phyloP scores from a whole-genome alignment of 176 grass and related monocot genomes.

The Sorghum bicolor region Sorghum_bicolor_NCBIv3 NC_012873.2:61417501-61418000 shows the following conservation, averaged over 20 bases:
- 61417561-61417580: slow-evolving; percentile 73
- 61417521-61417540: slow-evolving; percentile 79
- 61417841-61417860: slow-evolving; percentile 1
- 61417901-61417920: neutral
- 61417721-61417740: neutral
- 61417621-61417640: slow-evolving; percentile 51
- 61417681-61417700: neutral
- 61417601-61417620: slow-evolving; percentile 62
- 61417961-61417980: neutral
- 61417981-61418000: neutral
- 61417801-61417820: slow-evolving; percentile 36
- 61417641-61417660: slow-evolving; percentile 10
- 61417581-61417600: slow-evolving; percentile 61
- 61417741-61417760: slow-evolving; percentile 40
- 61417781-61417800: slow-evolving; percentile 47
- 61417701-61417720: neutral
- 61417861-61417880: slow-evolving; percentile 4
- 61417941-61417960: neutral
- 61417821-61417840: slow-evolving; percentile 33
- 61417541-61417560: slow-evolving; percentile 80
- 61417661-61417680: neutral
- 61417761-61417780: slow-evolving; percentile 25
- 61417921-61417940: slow-evolving; percentile 4
- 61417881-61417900: slow-evolving; percentile 26
- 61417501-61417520: slow-evolving; percentile 80